A percentile compares a stretch with the other conserved stretches of the same genome.
Evolutionary conservation across 106 monocot genomes (phyloP).

Genomic region (Platanthera guangdongensis): DNA sequence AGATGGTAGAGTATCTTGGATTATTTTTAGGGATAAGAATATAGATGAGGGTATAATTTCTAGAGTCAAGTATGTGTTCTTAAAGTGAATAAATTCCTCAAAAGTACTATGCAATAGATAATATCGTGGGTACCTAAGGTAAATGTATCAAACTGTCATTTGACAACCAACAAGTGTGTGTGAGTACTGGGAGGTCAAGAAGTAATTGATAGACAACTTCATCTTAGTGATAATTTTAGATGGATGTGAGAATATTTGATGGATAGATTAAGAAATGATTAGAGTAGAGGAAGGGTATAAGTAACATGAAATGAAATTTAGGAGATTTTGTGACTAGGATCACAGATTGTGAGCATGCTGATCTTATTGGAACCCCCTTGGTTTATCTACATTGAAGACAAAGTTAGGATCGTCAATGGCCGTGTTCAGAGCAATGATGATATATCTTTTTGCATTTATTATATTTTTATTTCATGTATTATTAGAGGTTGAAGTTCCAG

Average conservation of each 20-base stretch:
- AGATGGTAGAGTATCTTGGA: neutral
- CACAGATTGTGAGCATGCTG: no score
- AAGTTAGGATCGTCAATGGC: no score
- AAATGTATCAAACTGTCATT: neutral
- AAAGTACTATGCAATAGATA: neutral
- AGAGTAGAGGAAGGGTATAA: neutral
- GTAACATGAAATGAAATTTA: neutral
- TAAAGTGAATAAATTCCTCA: neutral
- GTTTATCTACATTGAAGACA: no score
- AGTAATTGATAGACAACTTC: neutral
- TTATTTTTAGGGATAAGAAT: neutral
- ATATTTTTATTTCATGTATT: no score
- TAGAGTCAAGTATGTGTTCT: neutral
- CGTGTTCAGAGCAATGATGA: no score
- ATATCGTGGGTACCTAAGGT: neutral
- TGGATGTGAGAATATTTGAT: neutral
- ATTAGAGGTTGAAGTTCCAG: no score
- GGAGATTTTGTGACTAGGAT: no score
- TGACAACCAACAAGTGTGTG: neutral
- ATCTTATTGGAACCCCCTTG: no score
- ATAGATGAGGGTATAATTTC: neutral
- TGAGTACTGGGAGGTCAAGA: neutral
- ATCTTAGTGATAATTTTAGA: neutral
- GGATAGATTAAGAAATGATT: neutral
- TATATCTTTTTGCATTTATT: no score